Percentiles rank a stretch among this genome's conserved stretches.
These are phyloP conservation scores for Camellia sinensis DNA, from an alignment of 148 eudicot species.

Conservation along the genomic window DNA sequence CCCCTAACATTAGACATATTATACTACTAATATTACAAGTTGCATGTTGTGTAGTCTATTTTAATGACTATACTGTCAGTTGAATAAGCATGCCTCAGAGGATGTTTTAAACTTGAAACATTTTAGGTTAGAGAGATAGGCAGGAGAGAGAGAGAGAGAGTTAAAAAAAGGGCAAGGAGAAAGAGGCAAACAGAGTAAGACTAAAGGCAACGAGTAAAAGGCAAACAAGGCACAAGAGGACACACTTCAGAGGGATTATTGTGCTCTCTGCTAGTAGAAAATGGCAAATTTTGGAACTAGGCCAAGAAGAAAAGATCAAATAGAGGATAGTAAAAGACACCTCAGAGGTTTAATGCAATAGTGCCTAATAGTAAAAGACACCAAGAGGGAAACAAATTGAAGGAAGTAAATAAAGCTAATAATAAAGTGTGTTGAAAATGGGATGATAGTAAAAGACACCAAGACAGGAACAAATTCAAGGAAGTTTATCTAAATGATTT, in stretches of 20 bases:
- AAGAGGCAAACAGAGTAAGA: constrained; percentile 6
- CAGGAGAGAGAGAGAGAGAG: neutral
- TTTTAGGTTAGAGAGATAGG: neutral
- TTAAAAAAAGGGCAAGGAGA: constrained; percentile 6
- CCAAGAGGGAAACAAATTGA: constrained; percentile 1
- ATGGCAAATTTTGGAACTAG: neutral
- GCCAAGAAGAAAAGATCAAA: constrained; percentile 17
- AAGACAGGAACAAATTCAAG: constrained; percentile 6
- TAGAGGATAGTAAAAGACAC: neutral
- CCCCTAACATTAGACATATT: too few species aligned
- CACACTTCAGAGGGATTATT: constrained; percentile 5
- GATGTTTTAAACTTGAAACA: neutral
- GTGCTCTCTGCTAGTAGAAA: constrained; percentile 1
- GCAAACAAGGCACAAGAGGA: constrained; percentile 7
- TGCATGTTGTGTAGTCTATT: neutral
- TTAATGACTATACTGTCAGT: neutral
- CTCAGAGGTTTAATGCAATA: neutral
- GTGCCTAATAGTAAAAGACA: neutral
- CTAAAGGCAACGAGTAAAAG: constrained; percentile 14
- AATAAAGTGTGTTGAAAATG: neutral
- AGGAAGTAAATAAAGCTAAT: neutral
- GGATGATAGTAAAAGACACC: constrained; percentile 3
- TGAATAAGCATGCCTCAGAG: neutral
- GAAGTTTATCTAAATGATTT: neutral
- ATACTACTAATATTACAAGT: neutral